Conservation (phyloP, 225 moss, liverwort and hornwort genomes). For the Pleurozium schreberi region DNA sequence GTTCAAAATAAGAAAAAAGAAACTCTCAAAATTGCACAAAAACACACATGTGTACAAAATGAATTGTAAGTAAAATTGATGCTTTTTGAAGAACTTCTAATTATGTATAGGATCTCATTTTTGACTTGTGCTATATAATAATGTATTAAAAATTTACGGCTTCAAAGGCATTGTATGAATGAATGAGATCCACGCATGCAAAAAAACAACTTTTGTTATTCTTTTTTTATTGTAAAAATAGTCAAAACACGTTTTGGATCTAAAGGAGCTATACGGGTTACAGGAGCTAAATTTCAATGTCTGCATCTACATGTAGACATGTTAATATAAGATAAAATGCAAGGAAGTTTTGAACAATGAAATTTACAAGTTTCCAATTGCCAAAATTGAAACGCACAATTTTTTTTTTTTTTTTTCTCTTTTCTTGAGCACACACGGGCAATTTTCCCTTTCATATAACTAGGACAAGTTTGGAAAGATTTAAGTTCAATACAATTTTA, state of each 20-base stretch:
- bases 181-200: neutral
- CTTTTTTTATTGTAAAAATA: too few species aligned
- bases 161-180: neutral
- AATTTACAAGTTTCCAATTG: neutral
- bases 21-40: neutral
- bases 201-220: neutral
- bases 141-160: accelerated
- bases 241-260: neutral
- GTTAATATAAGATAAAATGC: neutral
- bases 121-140: neutral
- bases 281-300: neutral
- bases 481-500: neutral
- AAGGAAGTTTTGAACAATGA: neutral
- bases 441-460: too few species aligned
- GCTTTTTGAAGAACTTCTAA: neutral
- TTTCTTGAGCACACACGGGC: too few species aligned
- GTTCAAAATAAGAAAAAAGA: neutral
- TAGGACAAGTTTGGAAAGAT: neutral
- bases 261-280: neutral
- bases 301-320: neutral
- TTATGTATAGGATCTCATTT: accelerated
- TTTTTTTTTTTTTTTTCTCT: too few species aligned
- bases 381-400: neutral
- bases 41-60: accelerated
- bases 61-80: too few species aligned